Conservation (phyloP, 2,329 filamentous ascomycete genomes). For the Colletotrichum lupini region DNA sequence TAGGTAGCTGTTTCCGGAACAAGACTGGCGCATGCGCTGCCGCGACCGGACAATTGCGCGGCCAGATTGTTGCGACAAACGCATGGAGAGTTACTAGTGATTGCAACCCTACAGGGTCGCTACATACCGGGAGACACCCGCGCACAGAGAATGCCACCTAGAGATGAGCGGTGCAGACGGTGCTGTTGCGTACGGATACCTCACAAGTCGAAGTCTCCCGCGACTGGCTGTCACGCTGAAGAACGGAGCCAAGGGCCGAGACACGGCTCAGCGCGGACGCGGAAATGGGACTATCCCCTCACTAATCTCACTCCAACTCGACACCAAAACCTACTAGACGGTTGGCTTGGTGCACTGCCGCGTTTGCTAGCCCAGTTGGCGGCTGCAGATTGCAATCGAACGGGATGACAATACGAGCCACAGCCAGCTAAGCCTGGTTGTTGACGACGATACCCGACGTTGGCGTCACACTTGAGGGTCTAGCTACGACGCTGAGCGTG, state of each 20-base stretch:
- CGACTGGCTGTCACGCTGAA: slow-evolving; percentile 21
- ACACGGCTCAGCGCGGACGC: slow-evolving; percentile 20
- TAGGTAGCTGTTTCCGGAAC: slow-evolving; percentile 12
- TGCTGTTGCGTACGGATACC: neutral
- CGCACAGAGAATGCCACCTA: neutral
- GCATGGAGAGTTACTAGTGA: neutral
- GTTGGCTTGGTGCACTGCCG: slow-evolving; percentile 28
- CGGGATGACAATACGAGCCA: slow-evolving; percentile 29
- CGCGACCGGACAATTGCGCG: slow-evolving; percentile 3
- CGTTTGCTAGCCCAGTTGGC: slow-evolving; percentile 26
- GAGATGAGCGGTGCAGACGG: too few relatives aligned
- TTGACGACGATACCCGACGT: slow-evolving; percentile 21
- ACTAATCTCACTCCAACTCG: slow-evolving; percentile 25
- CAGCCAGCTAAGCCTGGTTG: slow-evolving; percentile 15
- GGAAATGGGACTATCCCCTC: slow-evolving; percentile 7
- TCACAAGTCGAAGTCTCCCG: neutral
- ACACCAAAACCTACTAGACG: slow-evolving; percentile 9
- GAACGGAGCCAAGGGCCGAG: slow-evolving; percentile 26
- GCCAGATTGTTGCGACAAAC: neutral
- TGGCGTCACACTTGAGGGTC: slow-evolving; percentile 11
- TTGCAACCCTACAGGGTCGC: neutral
- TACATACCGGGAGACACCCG: neutral
- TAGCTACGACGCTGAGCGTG: slow-evolving; percentile 34
- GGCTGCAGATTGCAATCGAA: slow-evolving; percentile 14
- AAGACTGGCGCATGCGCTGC: slow-evolving; percentile 13